Evolutionary conservation across 192 early-diverging fungal species (phyloP).

Genomic region (Linnemannia zychae): DNA sequence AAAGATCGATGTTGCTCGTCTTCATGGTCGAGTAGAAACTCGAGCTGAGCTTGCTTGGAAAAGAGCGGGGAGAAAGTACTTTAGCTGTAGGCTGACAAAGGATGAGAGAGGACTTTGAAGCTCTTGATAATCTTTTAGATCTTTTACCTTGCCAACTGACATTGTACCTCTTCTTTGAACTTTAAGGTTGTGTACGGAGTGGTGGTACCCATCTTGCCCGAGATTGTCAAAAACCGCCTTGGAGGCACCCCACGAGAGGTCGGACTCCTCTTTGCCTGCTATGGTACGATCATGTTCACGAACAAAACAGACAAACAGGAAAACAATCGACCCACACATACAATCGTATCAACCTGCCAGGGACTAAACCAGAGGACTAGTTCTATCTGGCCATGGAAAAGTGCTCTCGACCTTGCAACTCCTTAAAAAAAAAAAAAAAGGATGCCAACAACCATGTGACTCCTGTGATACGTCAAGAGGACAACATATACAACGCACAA

Average conservation of each 20-base stretch:
- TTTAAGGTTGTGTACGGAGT: conserved; percentile 76
- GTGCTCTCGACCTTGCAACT: not conserved
- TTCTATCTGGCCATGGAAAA: not conserved
- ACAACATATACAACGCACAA: not conserved
- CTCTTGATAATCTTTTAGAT: conserved; percentile 14
- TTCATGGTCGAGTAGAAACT: not conserved
- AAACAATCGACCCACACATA: not conserved
- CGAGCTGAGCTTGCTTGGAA: not conserved
- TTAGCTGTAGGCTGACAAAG: not conserved
- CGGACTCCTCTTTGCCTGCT: conserved; percentile 80
- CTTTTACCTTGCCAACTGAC: conserved; percentile 14
- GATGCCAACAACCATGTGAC: conserved; percentile 22
- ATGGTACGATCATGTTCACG: conserved; percentile 60
- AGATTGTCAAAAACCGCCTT: conserved; percentile 72
- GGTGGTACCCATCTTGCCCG: conserved; percentile 78
- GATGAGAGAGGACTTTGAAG: not conserved
- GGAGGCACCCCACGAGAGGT: conserved; percentile 67
- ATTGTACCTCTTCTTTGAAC: not conserved
- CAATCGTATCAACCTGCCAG: not conserved
- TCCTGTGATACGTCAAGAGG: not conserved
- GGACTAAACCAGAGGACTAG: not conserved
- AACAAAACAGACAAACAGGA: not conserved
- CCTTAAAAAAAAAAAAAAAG: conserved; percentile 19
- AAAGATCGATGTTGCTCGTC: not conserved
- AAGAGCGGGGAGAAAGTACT: not conserved